Conservation (phyloP, 306 rosid species). For the Pachyrhizus erosus region DNA sequence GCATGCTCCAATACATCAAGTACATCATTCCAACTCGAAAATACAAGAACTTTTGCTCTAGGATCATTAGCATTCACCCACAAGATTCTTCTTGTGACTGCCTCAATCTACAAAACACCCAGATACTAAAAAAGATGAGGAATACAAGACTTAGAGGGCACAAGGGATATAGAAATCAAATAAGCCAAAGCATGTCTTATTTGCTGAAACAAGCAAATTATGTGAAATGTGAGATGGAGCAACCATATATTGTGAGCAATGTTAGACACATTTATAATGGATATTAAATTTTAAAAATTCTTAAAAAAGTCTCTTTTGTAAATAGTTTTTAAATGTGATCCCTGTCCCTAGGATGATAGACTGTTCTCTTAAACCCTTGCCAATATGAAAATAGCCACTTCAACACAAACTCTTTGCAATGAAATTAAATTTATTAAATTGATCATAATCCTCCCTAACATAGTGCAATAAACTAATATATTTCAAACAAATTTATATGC, state of each 20-base stretch:
- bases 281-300: slow-evolving; percentile 4
- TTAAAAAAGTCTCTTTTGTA: neutral
- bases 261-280: neutral
- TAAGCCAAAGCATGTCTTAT: slow-evolving; percentile 1
- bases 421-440: neutral
- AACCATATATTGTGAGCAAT: slow-evolving; percentile 27
- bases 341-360: neutral
- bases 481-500: neutral
- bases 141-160: slow-evolving; percentile 20
- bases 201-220: slow-evolving; percentile 34
- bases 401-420: neutral
- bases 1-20: slow-evolving; percentile 96
- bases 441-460: neutral
- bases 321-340: slow-evolving; percentile 13
- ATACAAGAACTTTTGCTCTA: slow-evolving; percentile 80
- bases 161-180: neutral
- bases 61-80: slow-evolving; percentile 83
- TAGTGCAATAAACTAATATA: too few species aligned
- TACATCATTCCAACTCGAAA: slow-evolving; percentile 97
- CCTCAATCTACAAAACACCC: slow-evolving; percentile 75
- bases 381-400: neutral
- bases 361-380: slow-evolving; percentile 1
- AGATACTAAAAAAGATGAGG: slow-evolving; percentile 31
- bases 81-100: slow-evolving; percentile 86
- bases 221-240: slow-evolving; percentile 23